Conservation (phyloP, 345 rosid genomes). For the Rhodamnia argentea region DNA sequence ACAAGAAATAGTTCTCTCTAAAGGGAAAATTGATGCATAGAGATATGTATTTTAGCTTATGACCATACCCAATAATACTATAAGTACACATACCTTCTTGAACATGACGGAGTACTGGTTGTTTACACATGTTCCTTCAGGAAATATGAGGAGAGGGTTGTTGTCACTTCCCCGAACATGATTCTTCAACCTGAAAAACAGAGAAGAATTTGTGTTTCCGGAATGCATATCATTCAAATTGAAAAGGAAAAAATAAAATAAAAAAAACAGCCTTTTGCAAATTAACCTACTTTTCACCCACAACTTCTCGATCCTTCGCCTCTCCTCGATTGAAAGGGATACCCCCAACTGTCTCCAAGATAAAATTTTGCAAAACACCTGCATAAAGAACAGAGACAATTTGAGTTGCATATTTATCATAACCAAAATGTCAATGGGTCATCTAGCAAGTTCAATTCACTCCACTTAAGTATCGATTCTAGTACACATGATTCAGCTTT, state of each 20-base stretch:
- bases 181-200: conserved; percentile 63
- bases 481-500: neutral
- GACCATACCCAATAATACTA: neutral
- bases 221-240: neutral
- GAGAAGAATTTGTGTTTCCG: neutral
- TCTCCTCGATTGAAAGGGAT: conserved; percentile 96
- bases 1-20: neutral
- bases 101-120: conserved; percentile 96
- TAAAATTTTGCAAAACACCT: conserved; percentile 90
- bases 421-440: neutral
- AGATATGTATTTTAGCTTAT: neutral
- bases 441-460: neutral
- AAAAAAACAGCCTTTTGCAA: neutral
- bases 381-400: conserved; percentile 1
- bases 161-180: conserved; percentile 82
- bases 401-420: neutral
- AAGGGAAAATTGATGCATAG: neutral
- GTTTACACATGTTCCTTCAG: conserved; percentile 96
- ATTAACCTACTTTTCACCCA: conserved; percentile 66
- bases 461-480: neutral
- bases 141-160: conserved; percentile 96
- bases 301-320: conserved; percentile 92
- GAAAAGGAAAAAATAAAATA: neutral
- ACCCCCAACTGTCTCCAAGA: conserved; percentile 89
- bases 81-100: conserved; percentile 55